Evolutionary conservation across 179 eudicot species (phyloP), one percentile per base, ranked within the genome.

Genomic region (Spinacia oleracea): DNA sequence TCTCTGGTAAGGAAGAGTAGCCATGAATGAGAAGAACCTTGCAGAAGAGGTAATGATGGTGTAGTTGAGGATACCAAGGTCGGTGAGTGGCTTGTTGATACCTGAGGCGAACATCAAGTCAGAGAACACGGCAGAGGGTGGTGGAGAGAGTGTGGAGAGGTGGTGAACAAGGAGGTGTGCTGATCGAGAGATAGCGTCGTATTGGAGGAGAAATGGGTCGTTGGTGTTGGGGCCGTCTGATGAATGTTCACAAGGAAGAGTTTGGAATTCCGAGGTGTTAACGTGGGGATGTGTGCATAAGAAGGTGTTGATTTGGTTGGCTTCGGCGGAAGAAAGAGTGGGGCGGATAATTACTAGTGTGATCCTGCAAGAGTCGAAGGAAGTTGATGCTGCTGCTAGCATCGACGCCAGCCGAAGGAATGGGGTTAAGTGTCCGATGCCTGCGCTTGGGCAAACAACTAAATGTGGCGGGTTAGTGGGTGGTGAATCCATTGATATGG

Each of bases 341-440:
- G 90, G 88, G 16, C 75, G 64, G 21, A 72, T 70, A n/a, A 76
- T 78, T 68, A 89, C 50, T 51, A 87, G 72, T 29, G 86, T 85
- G 73, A 87, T 82, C 0, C 2, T 46, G 34, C 79, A 79, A 50
- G 51, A 48, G 51, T 80, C 75, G 29, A 38, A 77, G 0, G 87
- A 79, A 16, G 40, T 4, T 35, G 40, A 35, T 35, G 40, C 40
- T 35, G 40, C 40, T 35, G 81, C 50, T 56, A 87, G 46, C 79
- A 77, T 84, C 31, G 89, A 83, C 8, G 92, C 86, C 0, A 88
- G 85, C 2, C 96, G 86, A 67, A 91, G 89, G 75, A 83, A 87
- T 4, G 93, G 93, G 32, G 80, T 75, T 66, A 90, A 73, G 72
- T 90, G 93, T 27, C 89, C 93, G 80, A 88, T 85, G 46, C 93